Evolutionary conservation across 345 rosid genomes (phyloP), one percentile per base, ranked within the genome.

Genomic region (Carallia pectinifolia): DNA sequence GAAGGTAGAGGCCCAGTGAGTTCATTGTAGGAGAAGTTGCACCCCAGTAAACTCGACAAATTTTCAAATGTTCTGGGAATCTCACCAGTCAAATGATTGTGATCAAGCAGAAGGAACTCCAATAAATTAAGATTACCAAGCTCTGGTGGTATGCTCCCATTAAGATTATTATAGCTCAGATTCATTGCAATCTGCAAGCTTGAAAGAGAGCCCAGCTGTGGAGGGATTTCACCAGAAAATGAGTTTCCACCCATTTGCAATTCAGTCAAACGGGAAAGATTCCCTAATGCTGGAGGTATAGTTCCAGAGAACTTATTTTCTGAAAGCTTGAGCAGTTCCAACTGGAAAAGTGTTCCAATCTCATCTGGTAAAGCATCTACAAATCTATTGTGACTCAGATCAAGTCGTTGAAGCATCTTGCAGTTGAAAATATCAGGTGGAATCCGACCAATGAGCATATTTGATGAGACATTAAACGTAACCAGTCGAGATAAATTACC

Each of bases 181-280:
- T 91, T 89, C 79, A 91, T 87, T 47, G 96, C 87, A 72, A 89
- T 91, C 76, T 91, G 97, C 62, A 89, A 88, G 71, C 91, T 81
- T 23, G 83, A 78, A 69, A 91, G 81, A 37, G 69, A 78, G 47
- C 97, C 96, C 50, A 91, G 70, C 71, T 86, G 83, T 18, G 73
- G 52, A 27, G 97, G 96, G 53, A 91, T 86, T 76, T 56, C 73
- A 27, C 81, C 91, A 50, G 89, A 83, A 71, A 91, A 88, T 37
- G 66, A 71, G 78, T 91, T 91, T 6, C 97, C 93, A 37, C 97
- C 97, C 85, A 89, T 86, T 75, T 91, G 96, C 79, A 91, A 72
- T 74, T 91, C 97, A 62, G 88, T 91, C 77, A 89, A 83, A 70
- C 85, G 82, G 53, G 84, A 74, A 58, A 91, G 87, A 68, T 74